Percentiles rank a stretch among this genome's conserved stretches.
These are phyloP conservation scores for Chlorella sp. DNA, from an alignment of 139 green algal species.

Conservation along the genomic window DNA sequence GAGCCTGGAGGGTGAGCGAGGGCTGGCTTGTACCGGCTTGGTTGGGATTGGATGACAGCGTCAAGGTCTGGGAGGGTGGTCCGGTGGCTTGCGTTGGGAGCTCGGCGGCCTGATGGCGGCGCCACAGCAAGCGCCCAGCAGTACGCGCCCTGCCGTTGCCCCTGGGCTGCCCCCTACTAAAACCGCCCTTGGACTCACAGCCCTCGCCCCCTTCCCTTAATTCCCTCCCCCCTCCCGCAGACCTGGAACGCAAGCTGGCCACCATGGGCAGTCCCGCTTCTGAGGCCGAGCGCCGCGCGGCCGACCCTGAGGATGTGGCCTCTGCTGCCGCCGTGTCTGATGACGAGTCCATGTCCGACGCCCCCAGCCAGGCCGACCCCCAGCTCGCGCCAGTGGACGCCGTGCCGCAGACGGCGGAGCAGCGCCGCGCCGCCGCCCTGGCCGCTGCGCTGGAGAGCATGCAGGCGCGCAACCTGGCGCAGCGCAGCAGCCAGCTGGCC, in stretches of 20 bases:
- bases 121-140: not conserved
- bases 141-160: too few species aligned
- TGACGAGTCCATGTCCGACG: not conserved
- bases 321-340: not conserved
- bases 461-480: slow-evolving; percentile 9
- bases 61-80: too few species aligned
- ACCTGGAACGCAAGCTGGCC: too few species aligned
- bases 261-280: too few species aligned
- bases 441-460: not conserved
- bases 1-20: too few species aligned
- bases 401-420: slow-evolving; percentile 10
- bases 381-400: not conserved
- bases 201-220: too few species aligned
- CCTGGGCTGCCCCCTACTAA: too few species aligned
- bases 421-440: slow-evolving; percentile 8
- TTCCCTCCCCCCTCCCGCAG: too few species aligned
- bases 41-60: too few species aligned
- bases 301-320: not conserved
- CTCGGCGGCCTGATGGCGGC: not conserved
- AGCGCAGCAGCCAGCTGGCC: not conserved
- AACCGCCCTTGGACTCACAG: too few species aligned
- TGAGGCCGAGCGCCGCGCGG: not conserved
- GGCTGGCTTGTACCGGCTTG: too few species aligned
- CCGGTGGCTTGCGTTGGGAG: too few species aligned
- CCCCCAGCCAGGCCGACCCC: not conserved